Conservation (phyloP, 345 rosid genomes). For the Salix viminalis region DNA sequence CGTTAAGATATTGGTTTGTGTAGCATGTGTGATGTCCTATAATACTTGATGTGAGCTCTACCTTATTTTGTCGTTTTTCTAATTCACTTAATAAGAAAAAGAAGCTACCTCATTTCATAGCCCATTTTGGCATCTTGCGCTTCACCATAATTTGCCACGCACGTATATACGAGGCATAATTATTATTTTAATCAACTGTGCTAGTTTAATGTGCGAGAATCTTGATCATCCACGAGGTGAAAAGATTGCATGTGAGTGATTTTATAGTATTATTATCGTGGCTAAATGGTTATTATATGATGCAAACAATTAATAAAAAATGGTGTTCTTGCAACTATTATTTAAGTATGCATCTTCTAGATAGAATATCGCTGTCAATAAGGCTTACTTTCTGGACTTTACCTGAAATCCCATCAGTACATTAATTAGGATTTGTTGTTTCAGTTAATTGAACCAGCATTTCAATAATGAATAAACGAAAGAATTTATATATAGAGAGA, state of each 20-base stretch:
- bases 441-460: neutral
- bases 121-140: neutral
- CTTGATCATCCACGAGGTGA: neutral
- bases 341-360: neutral
- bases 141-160: neutral
- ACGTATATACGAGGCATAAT: neutral
- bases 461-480: neutral
- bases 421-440: neutral
- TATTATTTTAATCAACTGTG: neutral
- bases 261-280: neutral
- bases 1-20: neutral
- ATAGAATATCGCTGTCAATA: neutral
- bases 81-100: neutral
- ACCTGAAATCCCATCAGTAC: neutral
- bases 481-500: too few relatives aligned
- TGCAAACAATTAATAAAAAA: neutral
- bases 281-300: neutral
- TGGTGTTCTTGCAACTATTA: neutral
- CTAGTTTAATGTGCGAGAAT: neutral
- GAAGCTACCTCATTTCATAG: neutral
- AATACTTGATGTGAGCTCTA: neutral
- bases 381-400: too few relatives aligned
- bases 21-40: neutral
- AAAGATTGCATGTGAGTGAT: neutral
- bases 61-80: neutral